These are phyloP conservation scores for Thalassia testudinum DNA, from an alignment of 116 monocot genomes.

Conservation along the genomic window DNA sequence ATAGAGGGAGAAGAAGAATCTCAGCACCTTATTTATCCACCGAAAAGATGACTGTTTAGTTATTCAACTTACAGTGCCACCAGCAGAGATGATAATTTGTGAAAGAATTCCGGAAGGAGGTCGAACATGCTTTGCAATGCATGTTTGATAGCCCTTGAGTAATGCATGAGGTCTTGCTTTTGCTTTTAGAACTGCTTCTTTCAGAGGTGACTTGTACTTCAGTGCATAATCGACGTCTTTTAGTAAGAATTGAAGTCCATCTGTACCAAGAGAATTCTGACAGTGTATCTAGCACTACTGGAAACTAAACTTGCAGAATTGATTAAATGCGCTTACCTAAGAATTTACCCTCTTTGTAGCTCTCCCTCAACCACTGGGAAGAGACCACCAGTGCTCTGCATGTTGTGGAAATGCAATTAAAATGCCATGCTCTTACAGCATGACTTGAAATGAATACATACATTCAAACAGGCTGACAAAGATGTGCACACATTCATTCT, in stretches of 20 bases:
- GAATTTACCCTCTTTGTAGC: slow-evolving; percentile 46
- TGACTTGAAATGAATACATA: neutral
- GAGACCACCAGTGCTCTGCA: slow-evolving; percentile 74
- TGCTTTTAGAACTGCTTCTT: slow-evolving; percentile 47
- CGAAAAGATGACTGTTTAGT: too few species aligned
- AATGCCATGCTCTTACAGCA: neutral
- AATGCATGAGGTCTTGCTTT: slow-evolving; percentile 38
- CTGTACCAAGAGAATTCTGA: slow-evolving; percentile 5
- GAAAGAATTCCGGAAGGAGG: slow-evolving; percentile 38
- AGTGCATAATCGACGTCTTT: slow-evolving; percentile 44
- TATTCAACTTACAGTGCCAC: slow-evolving; percentile 53
- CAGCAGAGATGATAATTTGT: slow-evolving; percentile 40
- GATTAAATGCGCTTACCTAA: slow-evolving; percentile 43
- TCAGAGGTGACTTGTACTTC: slow-evolving; percentile 48
- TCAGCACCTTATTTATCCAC: too few species aligned
- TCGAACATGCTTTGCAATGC: slow-evolving; percentile 50
- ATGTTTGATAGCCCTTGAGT: slow-evolving; percentile 47
- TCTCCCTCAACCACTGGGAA: slow-evolving; percentile 57
- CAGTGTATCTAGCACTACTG: slow-evolving; percentile 9
- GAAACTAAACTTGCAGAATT: too few species aligned
- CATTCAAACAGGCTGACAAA: neutral
- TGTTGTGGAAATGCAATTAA: neutral
- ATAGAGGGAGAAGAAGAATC: too few species aligned
- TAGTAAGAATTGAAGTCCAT: slow-evolving; percentile 39
- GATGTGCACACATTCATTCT: too few species aligned